Evolutionary conservation across 2,329 filamentous ascomycete species (phyloP).

Genomic region (Hypoxylon sp.): DNA sequence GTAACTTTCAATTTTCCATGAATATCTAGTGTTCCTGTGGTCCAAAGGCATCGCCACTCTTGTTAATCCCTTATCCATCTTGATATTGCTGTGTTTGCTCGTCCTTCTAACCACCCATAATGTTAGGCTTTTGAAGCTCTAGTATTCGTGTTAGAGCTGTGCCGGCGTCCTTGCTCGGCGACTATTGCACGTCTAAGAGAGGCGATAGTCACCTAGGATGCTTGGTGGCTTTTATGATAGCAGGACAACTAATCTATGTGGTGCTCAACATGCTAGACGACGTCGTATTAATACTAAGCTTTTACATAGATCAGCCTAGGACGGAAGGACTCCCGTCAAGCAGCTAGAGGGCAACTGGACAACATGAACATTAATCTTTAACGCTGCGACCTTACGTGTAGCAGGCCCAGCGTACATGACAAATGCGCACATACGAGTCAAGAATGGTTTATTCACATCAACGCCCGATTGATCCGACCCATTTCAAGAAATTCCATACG

Average conservation of each 20-base stretch:
- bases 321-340: not conserved
- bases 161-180: no score
- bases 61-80: no score
- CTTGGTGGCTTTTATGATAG: not conserved
- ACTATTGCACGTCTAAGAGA: no score
- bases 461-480: not conserved
- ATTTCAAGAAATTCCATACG: slow-evolving; percentile 2
- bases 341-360: not conserved
- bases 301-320: not conserved
- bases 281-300: not conserved
- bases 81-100: not conserved
- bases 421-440: not conserved
- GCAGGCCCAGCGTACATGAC: not conserved
- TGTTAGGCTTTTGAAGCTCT: not conserved
- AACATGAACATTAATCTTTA: not conserved
- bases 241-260: not conserved
- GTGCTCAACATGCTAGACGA: not conserved
- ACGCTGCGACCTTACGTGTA: not conserved
- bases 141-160: no score
- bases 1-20: no score
- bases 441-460: not conserved
- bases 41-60: no score
- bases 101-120: not conserved
- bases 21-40: no score
- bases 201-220: no score